Evolutionary conservation across 2,329 filamentous ascomycete species (phyloP), one percentile per base, ranked within the genome.

Genomic region (Alternaria atra): DNA sequence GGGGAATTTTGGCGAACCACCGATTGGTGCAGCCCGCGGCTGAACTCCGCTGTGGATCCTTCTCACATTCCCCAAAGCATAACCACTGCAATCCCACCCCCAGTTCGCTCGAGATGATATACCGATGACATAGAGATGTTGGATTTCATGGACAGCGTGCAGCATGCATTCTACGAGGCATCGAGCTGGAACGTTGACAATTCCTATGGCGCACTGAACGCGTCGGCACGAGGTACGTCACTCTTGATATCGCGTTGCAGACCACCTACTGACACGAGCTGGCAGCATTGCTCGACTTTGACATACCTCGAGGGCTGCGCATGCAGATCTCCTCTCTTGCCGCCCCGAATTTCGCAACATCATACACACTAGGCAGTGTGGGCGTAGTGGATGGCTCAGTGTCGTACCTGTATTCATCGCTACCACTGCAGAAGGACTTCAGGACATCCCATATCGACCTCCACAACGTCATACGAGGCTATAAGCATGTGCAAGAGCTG

Each of bases 91-190:
- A 29, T 40, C 40, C 44, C 47, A 52, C 54, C 47, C 47, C 53
- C 55, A 47, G 42, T 25, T 23, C 20, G 40, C 52, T 53, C 58
- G 58, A 57, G 30, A 77, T 75, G 74, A 56, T 69, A 66, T 64
- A 54, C 58, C 60, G 58, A 58, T 65, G 51, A 70, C 64, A 66
- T 47, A 72, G 84, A 76, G 71, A 97, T 97, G 94, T 89, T 95
- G 83, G 91, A 94, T 82, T 97, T 97, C 84, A 97, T 97, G 92
- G 93, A 97, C 82, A 94, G 96, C 84, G 90, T 97, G 83, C 93
- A 97, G 81, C 87, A 91, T 81, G 91, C 92, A 73, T 97, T 97
- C 82, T 92, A 93, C 79, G 86, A 91, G 77, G 90, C 91, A 58
- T 94, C 93, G 46, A 87, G 90, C 78, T 97, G 94, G 94, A 91